phyloP scores from a whole-genome alignment of 2,329 filamentous ascomycete genomes.

The Aspergillus ochraceoroseus region DNA sequence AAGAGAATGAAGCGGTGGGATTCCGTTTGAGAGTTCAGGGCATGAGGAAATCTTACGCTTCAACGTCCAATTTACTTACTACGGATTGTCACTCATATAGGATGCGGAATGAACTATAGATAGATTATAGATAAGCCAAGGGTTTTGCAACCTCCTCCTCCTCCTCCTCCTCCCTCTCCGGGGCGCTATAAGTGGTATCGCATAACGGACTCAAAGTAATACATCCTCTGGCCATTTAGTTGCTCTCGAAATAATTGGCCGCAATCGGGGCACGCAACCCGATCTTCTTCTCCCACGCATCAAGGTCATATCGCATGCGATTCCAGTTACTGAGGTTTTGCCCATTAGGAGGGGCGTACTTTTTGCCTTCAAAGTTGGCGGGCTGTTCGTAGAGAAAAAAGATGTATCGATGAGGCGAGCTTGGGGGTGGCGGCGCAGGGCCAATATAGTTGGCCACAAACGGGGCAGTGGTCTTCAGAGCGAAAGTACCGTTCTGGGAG shows the following conservation, averaged over 20 bases:
- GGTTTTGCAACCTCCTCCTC: too few species aligned
- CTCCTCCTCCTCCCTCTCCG: too few species aligned
- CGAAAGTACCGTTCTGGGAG: not conserved
- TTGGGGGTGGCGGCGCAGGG: constrained; percentile 46
- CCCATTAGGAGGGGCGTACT: constrained; percentile 34
- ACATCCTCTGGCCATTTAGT: constrained; percentile 16
- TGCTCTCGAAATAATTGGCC: constrained; percentile 38
- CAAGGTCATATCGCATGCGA: constrained; percentile 45
- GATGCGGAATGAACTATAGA: too few species aligned
- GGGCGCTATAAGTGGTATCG: too few species aligned
- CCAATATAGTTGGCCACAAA: constrained; percentile 41
- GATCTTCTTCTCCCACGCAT: constrained; percentile 37
- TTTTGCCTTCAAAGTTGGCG: constrained; percentile 33
- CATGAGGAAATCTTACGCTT: too few species aligned
- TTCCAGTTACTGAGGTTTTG: constrained; percentile 34
- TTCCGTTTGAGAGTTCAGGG: too few species aligned
- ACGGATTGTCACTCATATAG: too few species aligned
- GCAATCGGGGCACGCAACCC: constrained; percentile 34
- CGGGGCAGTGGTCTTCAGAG: not conserved
- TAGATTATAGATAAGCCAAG: too few species aligned
- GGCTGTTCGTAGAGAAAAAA: constrained; percentile 51
- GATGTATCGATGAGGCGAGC: constrained; percentile 48
- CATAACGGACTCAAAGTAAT: too few species aligned
- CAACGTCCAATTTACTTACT: too few species aligned
- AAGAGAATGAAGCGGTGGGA: too few species aligned